Evolutionary conservation across 768 basidiomycete species (phyloP).

Genomic region (Amanita subjunquillea): DNA sequence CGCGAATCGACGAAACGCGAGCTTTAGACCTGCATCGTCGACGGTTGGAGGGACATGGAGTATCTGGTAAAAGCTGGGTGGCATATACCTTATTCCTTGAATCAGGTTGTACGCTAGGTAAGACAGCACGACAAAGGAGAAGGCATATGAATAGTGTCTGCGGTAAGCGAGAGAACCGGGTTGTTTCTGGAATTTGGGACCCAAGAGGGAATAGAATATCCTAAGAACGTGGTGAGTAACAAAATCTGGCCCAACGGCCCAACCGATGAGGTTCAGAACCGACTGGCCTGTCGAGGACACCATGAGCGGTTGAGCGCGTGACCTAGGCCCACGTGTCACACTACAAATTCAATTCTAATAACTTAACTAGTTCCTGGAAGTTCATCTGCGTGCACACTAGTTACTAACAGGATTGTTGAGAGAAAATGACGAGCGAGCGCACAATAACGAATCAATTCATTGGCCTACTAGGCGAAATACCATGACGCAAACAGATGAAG

Average conservation of each 20-base stretch:
- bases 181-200: constrained; percentile 17
- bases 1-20: constrained; percentile 69
- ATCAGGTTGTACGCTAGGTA: constrained; percentile 62
- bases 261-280: constrained; percentile 37
- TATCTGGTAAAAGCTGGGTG: constrained; percentile 72
- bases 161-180: constrained; percentile 33
- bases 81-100: constrained; percentile 42
- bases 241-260: constrained; percentile 59
- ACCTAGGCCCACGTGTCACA: background rate
- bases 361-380: too few relatives aligned
- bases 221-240: constrained; percentile 42
- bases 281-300: constrained; percentile 4
- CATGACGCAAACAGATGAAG: too few relatives aligned
- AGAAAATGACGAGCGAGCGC: too few relatives aligned
- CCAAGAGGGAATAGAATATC: constrained; percentile 28
- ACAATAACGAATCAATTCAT: too few relatives aligned
- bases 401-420: too few relatives aligned
- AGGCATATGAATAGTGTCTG: constrained; percentile 55
- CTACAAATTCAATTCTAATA: too few relatives aligned
- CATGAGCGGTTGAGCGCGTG: background rate
- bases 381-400: too few relatives aligned
- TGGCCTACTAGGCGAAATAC: too few relatives aligned
- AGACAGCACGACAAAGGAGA: constrained; percentile 49
- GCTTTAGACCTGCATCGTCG: constrained; percentile 58
- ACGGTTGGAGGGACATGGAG: constrained; percentile 53